Evolutionary conservation across 2,329 filamentous ascomycete genomes (phyloP).

Genomic region (Microascus cirrosus): DNA sequence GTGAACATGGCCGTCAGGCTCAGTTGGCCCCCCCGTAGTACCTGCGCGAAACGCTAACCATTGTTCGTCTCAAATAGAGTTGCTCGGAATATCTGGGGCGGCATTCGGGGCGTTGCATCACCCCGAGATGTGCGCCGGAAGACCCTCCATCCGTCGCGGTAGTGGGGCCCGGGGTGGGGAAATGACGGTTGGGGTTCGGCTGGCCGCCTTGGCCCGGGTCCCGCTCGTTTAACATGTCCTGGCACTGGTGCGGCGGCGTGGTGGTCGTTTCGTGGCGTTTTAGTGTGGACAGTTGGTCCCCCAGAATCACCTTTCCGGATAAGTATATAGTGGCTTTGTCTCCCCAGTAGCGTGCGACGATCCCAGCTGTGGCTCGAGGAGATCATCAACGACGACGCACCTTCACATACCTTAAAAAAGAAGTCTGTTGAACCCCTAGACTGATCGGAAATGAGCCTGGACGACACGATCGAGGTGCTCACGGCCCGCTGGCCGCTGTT

Average conservation of each 20-base stretch:
- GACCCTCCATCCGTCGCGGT: neutral
- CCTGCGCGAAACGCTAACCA: neutral
- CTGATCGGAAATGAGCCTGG: neutral
- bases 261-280: neutral
- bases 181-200: neutral
- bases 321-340: neutral
- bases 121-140: neutral
- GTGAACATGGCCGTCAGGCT: neutral
- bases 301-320: neutral
- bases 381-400: neutral
- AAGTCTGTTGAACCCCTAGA: neutral
- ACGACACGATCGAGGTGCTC: neutral
- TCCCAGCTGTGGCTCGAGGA: neutral
- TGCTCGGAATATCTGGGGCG: neutral
- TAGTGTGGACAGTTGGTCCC: neutral
- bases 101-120: neutral
- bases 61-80: neutral
- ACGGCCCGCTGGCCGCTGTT: slow-evolving; percentile 3
- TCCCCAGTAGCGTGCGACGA: neutral
- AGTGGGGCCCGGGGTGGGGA: neutral
- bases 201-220: neutral
- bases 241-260: neutral
- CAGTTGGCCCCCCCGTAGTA: neutral
- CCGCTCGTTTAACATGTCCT: neutral
- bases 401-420: neutral